A percentile compares a stretch with the other conserved stretches of the same genome.
These are phyloP conservation scores for Pseudozyma pruni DNA, from an alignment of 1,284 basidiomycete genomes.

Conservation along the genomic window DNA sequence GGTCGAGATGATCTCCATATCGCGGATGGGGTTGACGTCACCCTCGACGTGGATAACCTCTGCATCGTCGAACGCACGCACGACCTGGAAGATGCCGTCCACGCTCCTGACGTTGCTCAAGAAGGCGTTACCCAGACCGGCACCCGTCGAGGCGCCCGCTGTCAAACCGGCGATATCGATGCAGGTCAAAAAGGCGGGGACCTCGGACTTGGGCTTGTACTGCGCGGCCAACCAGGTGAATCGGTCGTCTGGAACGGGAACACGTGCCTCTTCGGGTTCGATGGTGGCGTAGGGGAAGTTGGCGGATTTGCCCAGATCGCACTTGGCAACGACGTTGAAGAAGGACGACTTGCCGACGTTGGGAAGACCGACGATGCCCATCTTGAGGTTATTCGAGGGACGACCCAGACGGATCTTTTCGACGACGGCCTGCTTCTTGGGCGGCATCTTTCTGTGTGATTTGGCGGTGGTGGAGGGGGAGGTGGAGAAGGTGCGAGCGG, in stretches of 20 bases:
- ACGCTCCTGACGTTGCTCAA: conserved; percentile 96
- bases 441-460: conserved; percentile 60
- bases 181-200: conserved; percentile 95
- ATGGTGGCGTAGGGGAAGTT: conserved; percentile 99
- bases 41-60: conserved; percentile 99
- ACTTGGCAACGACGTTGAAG: conserved; percentile 87
- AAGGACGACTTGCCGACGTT: conserved; percentile 67
- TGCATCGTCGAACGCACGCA: conserved; percentile 97
- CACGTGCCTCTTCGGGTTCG: conserved; percentile 76
- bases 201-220: conserved; percentile 88
- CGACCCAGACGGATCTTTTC: conserved; percentile 64
- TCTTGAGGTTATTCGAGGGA: conserved; percentile 67
- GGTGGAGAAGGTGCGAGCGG: conserved; percentile 25
- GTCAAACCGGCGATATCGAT: conserved; percentile 99
- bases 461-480: conserved; percentile 29
- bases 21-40: conserved; percentile 92
- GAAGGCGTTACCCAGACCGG: conserved; percentile 97
- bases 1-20: conserved; percentile 97
- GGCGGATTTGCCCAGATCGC: conserved; percentile 90
- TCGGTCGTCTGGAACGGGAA: conserved; percentile 93
- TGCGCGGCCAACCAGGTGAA: conserved; percentile 92
- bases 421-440: conserved; percentile 53
- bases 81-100: conserved; percentile 98
- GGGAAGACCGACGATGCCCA: conserved; percentile 67
- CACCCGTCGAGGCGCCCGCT: conserved; percentile 94